Evolutionary conservation across 1,284 basidiomycete species (phyloP).

Genomic region (Trametes sp.): DNA sequence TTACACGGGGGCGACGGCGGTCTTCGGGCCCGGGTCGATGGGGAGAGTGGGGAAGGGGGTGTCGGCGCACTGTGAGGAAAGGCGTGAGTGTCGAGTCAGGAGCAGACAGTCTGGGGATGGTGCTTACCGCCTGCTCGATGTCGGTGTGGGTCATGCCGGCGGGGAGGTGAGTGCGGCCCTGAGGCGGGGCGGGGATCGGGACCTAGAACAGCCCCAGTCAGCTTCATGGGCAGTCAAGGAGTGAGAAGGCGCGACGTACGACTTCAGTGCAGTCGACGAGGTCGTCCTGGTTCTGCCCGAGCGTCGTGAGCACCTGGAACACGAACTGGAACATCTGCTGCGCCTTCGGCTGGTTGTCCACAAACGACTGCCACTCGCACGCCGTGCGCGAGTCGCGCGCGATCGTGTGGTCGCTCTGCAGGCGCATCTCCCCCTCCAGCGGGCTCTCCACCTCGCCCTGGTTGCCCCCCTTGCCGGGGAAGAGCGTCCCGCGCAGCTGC

Average conservation of each 20-base stretch:
- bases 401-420: slow-evolving; percentile 38
- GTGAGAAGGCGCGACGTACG: slow-evolving; percentile 20
- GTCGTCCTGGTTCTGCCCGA: slow-evolving; percentile 35
- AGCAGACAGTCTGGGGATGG: too few relatives aligned
- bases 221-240: too few relatives aligned
- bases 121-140: slow-evolving; percentile 44
- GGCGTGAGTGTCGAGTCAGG: neutral
- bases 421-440: slow-evolving; percentile 35
- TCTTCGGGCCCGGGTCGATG: slow-evolving; percentile 30
- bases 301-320: too few relatives aligned
- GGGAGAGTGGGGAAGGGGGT: slow-evolving; percentile 29
- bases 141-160: slow-evolving; percentile 39
- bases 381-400: slow-evolving; percentile 40
- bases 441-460: too few relatives aligned
- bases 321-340: too few relatives aligned
- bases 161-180: slow-evolving; percentile 32
- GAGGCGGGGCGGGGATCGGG: slow-evolving; percentile 40
- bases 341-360: too few relatives aligned
- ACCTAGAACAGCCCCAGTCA: neutral
- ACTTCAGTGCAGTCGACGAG: slow-evolving; percentile 36
- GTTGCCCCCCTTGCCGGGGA: slow-evolving; percentile 33
- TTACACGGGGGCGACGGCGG: slow-evolving; percentile 32
- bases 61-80: slow-evolving; percentile 14
- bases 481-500: slow-evolving; percentile 32
- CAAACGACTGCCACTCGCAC: too few relatives aligned